Evolutionary conservation across 108 stramenopile species (phyloP), one percentile per base, ranked within the genome.

Genomic region (Nitzschia putrida): DNA sequence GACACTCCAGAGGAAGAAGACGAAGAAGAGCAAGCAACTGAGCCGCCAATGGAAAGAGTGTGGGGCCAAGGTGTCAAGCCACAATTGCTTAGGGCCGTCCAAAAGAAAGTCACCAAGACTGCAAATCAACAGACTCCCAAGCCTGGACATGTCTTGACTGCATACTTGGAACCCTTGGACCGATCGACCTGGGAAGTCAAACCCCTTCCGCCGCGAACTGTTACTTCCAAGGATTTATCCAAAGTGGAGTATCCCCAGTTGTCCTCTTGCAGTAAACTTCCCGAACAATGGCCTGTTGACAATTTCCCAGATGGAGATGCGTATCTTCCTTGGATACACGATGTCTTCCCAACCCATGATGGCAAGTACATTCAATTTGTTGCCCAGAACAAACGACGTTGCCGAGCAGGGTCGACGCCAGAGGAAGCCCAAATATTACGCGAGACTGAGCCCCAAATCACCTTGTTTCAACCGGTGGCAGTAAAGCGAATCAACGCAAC

Each of bases 291-390:
- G 78, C 89, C 92, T 2, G 72, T 88, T 12, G 89, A 90, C 61
- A 81, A 84, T 13, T 59, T 60, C 50, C 82, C 79, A 1, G 83
- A 89, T 53, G 75, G 71, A 3, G 94, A 95, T 78, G 86, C 94
- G 23, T 95, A 88, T 67, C 56, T 95, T 23, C 94, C 94, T 13
- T 91, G 91, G 91, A 92, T 95, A 39, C 94, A 95, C 61, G 90
- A 92, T 65, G 91, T 95, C 14, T 91, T 95, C 67, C 94, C 94
- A 3, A 78, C 83, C 24, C 64, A 83, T 24, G 88, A 95, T 70
- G 94, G 91, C 7, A 80, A 80, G 22, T 74, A 68, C 51, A 85
- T 95, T 20, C 78, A 91, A 47, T 90, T 95, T 60, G 77, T 91
- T 10, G 91, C 94, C 3, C 94, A 95, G 61, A 92, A 95, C 67